Base-by-base conservation (phyloP, 2,329 filamentous ascomycete genomes). In the Claviceps sp. region DNA sequence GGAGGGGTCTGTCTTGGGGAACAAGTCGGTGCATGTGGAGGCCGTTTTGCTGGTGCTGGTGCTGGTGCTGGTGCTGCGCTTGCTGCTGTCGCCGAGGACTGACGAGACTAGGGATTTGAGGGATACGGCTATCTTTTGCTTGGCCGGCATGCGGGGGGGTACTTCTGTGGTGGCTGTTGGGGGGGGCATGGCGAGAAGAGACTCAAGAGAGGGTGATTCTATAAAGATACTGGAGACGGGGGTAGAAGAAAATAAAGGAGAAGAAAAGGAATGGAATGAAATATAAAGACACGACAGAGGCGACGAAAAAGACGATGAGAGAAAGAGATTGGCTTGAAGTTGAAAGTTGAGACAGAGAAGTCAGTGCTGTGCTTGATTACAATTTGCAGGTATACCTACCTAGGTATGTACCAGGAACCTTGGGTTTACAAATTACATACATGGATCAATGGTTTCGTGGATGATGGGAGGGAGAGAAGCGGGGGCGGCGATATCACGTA, bases 1-100 rank as follows among this genome's bases (percentile, higher is more conserved):
- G 3, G 77, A 74, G n/a, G 86, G 80, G 61, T 85, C 77, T 39
- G 88, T 88, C 59, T 78, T 80, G 50, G 82, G 72, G 66, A 97
- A 97, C 9, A 97, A 74, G 43, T 69, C 63, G 45, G 64, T 59
- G 37, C 68, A 57, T 13, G 65, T 51, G 9, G 68, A 60, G 39
- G 59, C 52, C 11, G 52, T 36, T 26, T 26, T 44, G 42, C 42
- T 44, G 54, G 8, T 4, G 47, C 13, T 45, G 40, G 37, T 51
- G 23, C 23, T 6, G 23, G 3, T 5, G 23, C 23, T 23, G 23
- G 5, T 55, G 39, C 55, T 58, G 55, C 54, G 58, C 54, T 60
- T 60, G 55, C 52, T 58, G 54, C 61, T 56, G n/a, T 54, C 54
- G 46, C 58, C 55, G 26, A 66, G 55, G 45, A 66, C 59, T n/a